Evolutionary conservation across 805 yeast genomes (phyloP), one percentile per base, ranked within the genome.

Genomic region (Lipomyces oligophaga): DNA sequence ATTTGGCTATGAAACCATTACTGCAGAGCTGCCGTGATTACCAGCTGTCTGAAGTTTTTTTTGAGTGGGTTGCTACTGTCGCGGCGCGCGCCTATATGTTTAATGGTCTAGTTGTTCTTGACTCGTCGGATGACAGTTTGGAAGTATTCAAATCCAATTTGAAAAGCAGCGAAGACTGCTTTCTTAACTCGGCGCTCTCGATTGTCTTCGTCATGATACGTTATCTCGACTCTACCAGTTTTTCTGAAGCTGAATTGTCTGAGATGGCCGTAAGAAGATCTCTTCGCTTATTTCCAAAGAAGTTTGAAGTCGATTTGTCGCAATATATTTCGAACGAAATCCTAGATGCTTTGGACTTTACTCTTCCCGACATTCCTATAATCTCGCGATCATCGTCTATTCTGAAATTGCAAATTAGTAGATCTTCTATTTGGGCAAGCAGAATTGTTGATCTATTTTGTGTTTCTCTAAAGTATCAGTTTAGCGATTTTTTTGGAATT

Each of bases 11-110:
- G 36, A 26, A 40, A 19, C 31, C 25, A 22, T 28, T 49, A 21
- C 33, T 49, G 18, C 19, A 25, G 20, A 7, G 43, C n/a, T 45
- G 47, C 30, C 11, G 33, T 15, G 34, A 19, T 13, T 34, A 38
- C 10, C 27, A 41, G 10, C 18, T 49, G 35, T 38, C 50, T 6
- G 35, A 21, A 22, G 51, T 34, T 10, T 52, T 52, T 36, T 13
- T 30, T 6, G 6, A 16, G 4, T 52, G 56, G 56, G 40, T 40
- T 7, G 28, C 50, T 2, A 36, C 31, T 11, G 35, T 49, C 2
- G 44, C 49, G 34, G 56, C 49, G 3, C 43, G 39, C 2, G 56
- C 49, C 5, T 52, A 52, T 25, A 45, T 49, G 8, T 25, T 43
- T 6, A 26, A 21, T 8, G 56, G 56, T 6, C 13, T 16, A 5